Base-by-base conservation (phyloP, 352 stramenopile genomes). In the Saprolegnia parasitica region DNA sequence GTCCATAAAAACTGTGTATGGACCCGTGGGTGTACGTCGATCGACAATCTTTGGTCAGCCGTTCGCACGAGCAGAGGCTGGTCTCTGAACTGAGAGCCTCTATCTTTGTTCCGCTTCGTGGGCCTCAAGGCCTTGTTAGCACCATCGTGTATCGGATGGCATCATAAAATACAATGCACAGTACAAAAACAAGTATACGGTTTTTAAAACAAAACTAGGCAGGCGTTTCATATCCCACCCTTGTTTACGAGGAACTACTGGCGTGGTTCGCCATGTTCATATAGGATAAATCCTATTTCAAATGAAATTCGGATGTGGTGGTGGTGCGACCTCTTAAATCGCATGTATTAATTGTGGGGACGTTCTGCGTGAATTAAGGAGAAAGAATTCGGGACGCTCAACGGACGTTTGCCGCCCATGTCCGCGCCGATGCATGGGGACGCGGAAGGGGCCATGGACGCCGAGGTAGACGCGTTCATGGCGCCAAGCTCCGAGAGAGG, bases 321-420 rank as follows among this genome's bases (percentile, higher is more conserved):
- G 29, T 8, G 3, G 42, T 49, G 11, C 42, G 11, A n/a, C 42
- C 42, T 49, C 42, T 49, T 2, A 49, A 49, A 49, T n/a, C 18
- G 1, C 13, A 49, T 49, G 18, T 49, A 15, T 15, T 11, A 49
- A 49, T n/a, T 49, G 42, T 15, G 42, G 42, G 18, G 18, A 49
- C 1, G 13, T 49, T 49, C 42, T 49, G 3, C 42, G 42, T 49
- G 42, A 15, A 49, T 49, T 49, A 11, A 60, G 52, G 35, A 60
- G 52, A 60, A 60, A 40, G 52, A 60, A 60, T 60, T 60, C 24
- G 52, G 35, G 52, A 60, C 52, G 13, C 24, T 20, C 52, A 60
- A 60, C 52, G 52, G 52, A 60, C 52, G 52, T 26, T 60, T 60
- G 52, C 52, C 52, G 52, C 52, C 42, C 13, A 60, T 60, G 52